Base-by-base conservation (phyloP, 2,329 filamentous ascomycete species). In the Ceratocystis colombiana region DNA sequence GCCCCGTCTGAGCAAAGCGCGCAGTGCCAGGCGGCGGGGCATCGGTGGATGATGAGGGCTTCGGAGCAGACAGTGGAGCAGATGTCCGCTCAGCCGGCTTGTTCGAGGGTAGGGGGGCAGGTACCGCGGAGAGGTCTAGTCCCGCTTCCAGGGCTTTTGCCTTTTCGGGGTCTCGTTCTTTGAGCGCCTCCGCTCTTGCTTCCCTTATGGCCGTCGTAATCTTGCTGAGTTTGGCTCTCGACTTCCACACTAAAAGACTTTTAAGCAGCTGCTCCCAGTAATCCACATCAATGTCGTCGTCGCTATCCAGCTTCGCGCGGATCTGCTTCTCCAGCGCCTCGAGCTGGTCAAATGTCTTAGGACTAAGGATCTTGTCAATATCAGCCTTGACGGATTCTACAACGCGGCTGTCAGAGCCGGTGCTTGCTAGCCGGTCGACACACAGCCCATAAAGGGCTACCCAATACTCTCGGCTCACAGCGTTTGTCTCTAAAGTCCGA, bases 231-330 rank as follows among this genome's bases (percentile, higher is more conserved):
- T 88, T 90, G 1, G 91, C 90, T 74, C 89, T 91, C 44, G 94
- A 90, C 77, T 97, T 97, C 86, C 90, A 96, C 0, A 96, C 85
- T 5, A 88, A 80, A 69, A 99, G 78, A 73, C 87, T 95, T 70
- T 87, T 86, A 68, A 99, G 79, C 17, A 99, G 80, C 73, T 96
- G 90, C 73, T 96, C 90, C 94, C 94, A 99, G 75, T 97, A 99
- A 76, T 99, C 94, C 1, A 89, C 90, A 75, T 99, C 94, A 70
- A 99, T 93, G 48, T 89, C 87, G 73, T 96, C 92, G 73, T 96
- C 87, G 6, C 90, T 95, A 64, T 86, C 82, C 61, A 99, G 79
- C 77, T 99, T 99, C 17, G 81, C 79, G 73, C 85, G 86, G 74
- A 99, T 94, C 77, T 97, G 92, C 69, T 80, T 84, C 76, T 99